Percentiles rank a stretch among this genome's conserved stretches.
phyloP scores from a whole-genome alignment of 805 yeast species.

The Monosporozyma siamensis region DNA sequence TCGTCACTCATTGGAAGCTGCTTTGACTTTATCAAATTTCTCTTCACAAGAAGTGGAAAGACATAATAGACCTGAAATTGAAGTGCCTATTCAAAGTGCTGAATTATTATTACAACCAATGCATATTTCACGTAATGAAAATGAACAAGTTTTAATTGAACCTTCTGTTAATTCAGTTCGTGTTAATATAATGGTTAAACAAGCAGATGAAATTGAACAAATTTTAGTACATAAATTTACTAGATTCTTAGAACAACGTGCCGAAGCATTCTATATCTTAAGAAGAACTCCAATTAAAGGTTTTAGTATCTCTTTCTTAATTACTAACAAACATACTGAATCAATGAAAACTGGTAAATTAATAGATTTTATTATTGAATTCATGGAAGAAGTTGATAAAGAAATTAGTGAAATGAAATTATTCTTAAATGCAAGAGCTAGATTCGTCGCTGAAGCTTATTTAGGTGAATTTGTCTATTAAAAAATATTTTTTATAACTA shows the following conservation, averaged over 20 bases:
- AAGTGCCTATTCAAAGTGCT: conserved; percentile 64
- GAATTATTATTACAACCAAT: conserved; percentile 84
- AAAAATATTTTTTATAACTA: background rate
- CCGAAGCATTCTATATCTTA: conserved; percentile 85
- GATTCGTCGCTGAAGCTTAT: conserved; percentile 95
- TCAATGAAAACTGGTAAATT: conserved; percentile 90
- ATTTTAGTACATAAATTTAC: conserved; percentile 92
- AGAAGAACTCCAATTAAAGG: conserved; percentile 87
- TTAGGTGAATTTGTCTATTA: conserved; percentile 76
- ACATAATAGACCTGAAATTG: conserved; percentile 95
- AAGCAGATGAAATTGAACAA: conserved; percentile 94
- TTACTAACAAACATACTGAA: conserved; percentile 92
- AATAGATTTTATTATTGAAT: conserved; percentile 93
- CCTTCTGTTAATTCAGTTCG: conserved; percentile 89
- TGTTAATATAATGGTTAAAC: conserved; percentile 86
- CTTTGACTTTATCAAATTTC: conserved; percentile 84
- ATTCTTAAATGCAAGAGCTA: conserved; percentile 92
- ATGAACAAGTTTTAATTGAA: conserved; percentile 86
- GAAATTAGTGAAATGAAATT: conserved; percentile 98
- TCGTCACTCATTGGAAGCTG: conserved; percentile 85
- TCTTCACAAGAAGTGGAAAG: conserved; percentile 94
- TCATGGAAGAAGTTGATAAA: conserved; percentile 98
- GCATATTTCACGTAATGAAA: conserved; percentile 85
- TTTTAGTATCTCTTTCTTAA: conserved; percentile 84
- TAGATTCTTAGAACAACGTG: conserved; percentile 87